A percentile compares a stretch with the other conserved stretches of the same genome.
phyloP scores from a whole-genome alignment of 257 asterid species.

The Nicotiana knightiana region DNA sequence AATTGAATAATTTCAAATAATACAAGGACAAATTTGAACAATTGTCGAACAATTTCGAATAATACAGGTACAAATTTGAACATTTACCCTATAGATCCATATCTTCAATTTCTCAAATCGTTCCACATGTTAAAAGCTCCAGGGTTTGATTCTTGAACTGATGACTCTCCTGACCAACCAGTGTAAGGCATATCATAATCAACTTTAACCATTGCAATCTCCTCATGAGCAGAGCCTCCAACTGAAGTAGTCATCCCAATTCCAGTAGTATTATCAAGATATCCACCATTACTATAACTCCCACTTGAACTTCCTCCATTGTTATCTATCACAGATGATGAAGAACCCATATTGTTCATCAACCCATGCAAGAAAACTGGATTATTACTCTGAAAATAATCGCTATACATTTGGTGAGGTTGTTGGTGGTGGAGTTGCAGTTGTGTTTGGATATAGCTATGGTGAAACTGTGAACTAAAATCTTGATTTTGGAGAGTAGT shows the following conservation, averaged over 20 bases:
- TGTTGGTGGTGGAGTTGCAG: slow-evolving; percentile 28
- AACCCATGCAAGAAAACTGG: slow-evolving; percentile 54
- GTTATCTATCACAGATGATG: slow-evolving; percentile 19
- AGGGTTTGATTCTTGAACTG: slow-evolving; percentile 52
- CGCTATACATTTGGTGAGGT: slow-evolving; percentile 24
- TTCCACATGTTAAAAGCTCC: slow-evolving; percentile 63
- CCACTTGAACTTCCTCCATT: slow-evolving; percentile 36
- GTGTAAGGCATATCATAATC: slow-evolving; percentile 58
- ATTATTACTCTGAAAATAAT: slow-evolving; percentile 32
- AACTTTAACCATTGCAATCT: slow-evolving; percentile 53
- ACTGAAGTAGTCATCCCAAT: slow-evolving; percentile 34
- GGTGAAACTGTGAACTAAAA: slow-evolving; percentile 23
- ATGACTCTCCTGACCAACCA: slow-evolving; percentile 60
- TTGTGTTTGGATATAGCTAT: slow-evolving; percentile 57
- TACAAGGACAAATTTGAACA: too few species aligned
- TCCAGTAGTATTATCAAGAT: slow-evolving; percentile 27
- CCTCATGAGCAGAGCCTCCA: slow-evolving; percentile 21
- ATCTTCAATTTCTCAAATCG: slow-evolving; percentile 22
- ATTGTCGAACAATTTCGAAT: too few species aligned
- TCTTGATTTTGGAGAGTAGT: slow-evolving; percentile 54
- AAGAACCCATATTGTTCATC: background rate
- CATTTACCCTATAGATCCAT: too few species aligned
- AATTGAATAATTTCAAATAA: too few species aligned
- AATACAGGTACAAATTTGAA: too few species aligned
- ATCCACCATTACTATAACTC: slow-evolving; percentile 46